Percentiles rank a stretch among this genome's conserved stretches.
These are phyloP conservation scores for Colletotrichum lini DNA, from an alignment of 2,329 filamentous ascomycete species.

Conservation along the genomic window DNA sequence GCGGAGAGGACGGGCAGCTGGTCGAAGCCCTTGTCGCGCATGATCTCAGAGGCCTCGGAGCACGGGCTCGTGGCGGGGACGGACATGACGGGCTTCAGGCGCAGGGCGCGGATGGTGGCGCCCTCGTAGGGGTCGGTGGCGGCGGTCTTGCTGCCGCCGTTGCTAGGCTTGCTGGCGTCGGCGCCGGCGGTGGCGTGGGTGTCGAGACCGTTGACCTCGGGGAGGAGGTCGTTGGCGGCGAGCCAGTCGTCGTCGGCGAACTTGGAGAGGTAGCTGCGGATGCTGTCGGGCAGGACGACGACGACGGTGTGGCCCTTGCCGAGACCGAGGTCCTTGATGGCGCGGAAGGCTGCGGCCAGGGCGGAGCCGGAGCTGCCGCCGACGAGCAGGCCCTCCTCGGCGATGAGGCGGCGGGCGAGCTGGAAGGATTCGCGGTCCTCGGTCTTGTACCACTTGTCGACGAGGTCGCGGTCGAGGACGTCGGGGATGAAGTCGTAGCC, in stretches of 20 bases:
- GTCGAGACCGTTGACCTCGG: conserved; percentile 66
- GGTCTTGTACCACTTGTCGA: conserved; percentile 99
- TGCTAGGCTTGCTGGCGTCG: conserved; percentile 51
- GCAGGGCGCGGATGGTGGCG: conserved; percentile 85
- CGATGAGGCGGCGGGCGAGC: conserved; percentile 90
- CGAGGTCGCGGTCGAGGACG: conserved; percentile 83
- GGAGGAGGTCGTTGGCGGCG: conserved; percentile 92
- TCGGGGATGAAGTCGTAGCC: conserved; percentile 99
- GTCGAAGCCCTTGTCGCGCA: conserved; percentile 98
- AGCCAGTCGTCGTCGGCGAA: conserved; percentile 99
- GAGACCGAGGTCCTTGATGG: conserved; percentile 82
- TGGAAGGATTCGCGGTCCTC: conserved; percentile 92
- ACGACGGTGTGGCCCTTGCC: conserved; percentile 90
- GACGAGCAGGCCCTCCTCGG: conserved; percentile 93
- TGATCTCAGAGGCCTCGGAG: conserved; percentile 93
- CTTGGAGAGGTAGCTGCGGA: conserved; percentile 97
- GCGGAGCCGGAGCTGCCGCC: conserved; percentile 96
- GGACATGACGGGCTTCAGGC: conserved; percentile 94
- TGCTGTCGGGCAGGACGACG: conserved; percentile 93
- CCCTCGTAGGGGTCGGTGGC: conserved; percentile 78
- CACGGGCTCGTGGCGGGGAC: conserved; percentile 80
- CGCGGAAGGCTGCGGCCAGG: conserved; percentile 84
- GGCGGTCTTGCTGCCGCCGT: conserved; percentile 44
- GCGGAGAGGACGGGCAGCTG: conserved; percentile 90
- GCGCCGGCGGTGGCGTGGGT: conserved; percentile 56